Evolutionary conservation across 148 eudicot species (phyloP).

Genomic region (Agrostemma githago): DNA sequence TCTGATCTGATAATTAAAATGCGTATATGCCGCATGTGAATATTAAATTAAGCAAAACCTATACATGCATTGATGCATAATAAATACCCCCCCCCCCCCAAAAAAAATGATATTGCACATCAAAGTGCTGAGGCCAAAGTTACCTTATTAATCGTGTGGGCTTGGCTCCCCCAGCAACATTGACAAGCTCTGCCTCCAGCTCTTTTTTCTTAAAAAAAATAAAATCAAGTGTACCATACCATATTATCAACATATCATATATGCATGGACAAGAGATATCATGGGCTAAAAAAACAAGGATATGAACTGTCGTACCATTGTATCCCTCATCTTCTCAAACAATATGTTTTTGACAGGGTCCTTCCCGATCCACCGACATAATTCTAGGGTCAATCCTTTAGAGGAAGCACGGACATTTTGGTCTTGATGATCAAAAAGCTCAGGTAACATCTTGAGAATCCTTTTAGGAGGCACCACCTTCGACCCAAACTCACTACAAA

Average conservation of each 20-base stretch:
- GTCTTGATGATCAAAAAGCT: conserved; percentile 99
- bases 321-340: conserved; percentile 98
- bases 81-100: not conserved
- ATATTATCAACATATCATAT: conserved; percentile 14
- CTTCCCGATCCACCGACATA: conserved; percentile 99
- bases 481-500: conserved; percentile 86
- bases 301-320: conserved; percentile 56
- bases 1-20: not conserved
- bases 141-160: conserved; percentile 97
- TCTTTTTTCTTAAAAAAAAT: conserved; percentile 78
- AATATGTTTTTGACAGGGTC: conserved; percentile 94
- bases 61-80: not conserved
- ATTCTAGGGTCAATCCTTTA: conserved; percentile 92
- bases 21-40: not conserved
- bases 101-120: not conserved
- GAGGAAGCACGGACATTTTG: conserved; percentile 99
- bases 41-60: not conserved
- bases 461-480: conserved; percentile 95
- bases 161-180: conserved; percentile 73
- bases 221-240: not conserved
- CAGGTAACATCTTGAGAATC: conserved; percentile 97
- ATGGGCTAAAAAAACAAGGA: not conserved
- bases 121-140: not conserved
- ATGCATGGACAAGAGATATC: not conserved
- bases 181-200: conserved; percentile 92